Percentiles rank a stretch among this genome's conserved stretches.
Conservation (phyloP, 257 asterid genomes). For the Asclepias syriaca region DNA sequence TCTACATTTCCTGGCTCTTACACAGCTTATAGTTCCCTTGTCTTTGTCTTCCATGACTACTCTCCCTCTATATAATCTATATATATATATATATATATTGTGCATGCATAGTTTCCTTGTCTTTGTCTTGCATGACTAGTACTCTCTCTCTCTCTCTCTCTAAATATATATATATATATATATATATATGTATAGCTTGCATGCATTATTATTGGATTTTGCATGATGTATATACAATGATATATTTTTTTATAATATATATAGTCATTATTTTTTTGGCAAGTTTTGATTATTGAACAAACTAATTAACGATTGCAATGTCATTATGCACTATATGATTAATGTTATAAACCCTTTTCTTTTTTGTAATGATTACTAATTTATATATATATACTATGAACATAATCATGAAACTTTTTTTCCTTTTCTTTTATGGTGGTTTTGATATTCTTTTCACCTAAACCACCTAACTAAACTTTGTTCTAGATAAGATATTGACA, state of each 20-base stretch:
- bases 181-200: too few species aligned
- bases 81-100: too few species aligned
- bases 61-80: background rate
- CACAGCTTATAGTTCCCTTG: background rate
- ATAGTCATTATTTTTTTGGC: background rate
- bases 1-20: background rate
- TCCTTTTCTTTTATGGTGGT: background rate
- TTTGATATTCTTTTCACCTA: constrained; percentile 2
- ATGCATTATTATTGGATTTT: background rate
- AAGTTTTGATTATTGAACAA: background rate
- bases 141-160: too few species aligned
- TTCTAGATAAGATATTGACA: background rate
- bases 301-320: background rate
- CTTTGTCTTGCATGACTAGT: too few species aligned
- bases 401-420: background rate
- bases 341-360: background rate
- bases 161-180: too few species aligned
- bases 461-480: constrained; percentile 9
- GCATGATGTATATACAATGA: background rate
- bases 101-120: too few species aligned
- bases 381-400: background rate
- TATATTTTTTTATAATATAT: background rate
- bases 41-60: constrained; percentile 5
- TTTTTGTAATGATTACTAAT: background rate
- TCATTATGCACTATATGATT: background rate